These are phyloP conservation scores for Trichoderma sp. DNA, from an alignment of 2,329 filamentous ascomycete species.

Conservation along the genomic window DNA sequence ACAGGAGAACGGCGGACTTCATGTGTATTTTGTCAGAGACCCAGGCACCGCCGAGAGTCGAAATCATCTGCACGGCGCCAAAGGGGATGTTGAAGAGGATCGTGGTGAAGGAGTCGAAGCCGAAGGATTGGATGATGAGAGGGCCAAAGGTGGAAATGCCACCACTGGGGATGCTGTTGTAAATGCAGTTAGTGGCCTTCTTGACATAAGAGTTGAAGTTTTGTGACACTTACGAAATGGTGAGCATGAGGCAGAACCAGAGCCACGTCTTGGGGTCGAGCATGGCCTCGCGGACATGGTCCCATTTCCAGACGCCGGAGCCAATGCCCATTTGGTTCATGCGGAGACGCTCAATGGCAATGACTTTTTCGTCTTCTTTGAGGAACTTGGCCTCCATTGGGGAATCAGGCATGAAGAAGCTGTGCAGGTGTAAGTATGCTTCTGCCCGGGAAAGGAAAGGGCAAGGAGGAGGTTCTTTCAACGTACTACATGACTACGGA, in stretches of 20 bases:
- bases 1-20: conserved; percentile 56
- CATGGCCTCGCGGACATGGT: conserved; percentile 44
- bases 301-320: conserved; percentile 44
- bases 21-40: conserved; percentile 55
- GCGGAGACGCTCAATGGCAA: conserved; percentile 59
- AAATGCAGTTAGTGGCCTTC: not conserved
- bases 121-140: conserved; percentile 59
- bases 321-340: conserved; percentile 52
- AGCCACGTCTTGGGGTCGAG: conserved; percentile 47
- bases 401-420: conserved; percentile 62
- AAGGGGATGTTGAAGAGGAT: conserved; percentile 65
- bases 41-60: conserved; percentile 59
- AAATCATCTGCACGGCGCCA: conserved; percentile 60
- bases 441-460: conserved; percentile 28
- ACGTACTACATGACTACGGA: conserved; percentile 48
- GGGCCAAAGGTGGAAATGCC: conserved; percentile 62
- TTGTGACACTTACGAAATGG: conserved; percentile 49
- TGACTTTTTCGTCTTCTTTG: conserved; percentile 54
- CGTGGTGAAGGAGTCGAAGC: conserved; percentile 56
- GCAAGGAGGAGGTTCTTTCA: not conserved
- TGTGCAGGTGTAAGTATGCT: conserved; percentile 29
- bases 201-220: not conserved
- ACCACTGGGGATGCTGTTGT: conserved; percentile 50
- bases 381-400: conserved; percentile 62
- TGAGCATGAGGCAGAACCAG: conserved; percentile 49